Conservation (phyloP, 371 early-diverging fungal genomes). For the Mortierella sp. region DNA sequence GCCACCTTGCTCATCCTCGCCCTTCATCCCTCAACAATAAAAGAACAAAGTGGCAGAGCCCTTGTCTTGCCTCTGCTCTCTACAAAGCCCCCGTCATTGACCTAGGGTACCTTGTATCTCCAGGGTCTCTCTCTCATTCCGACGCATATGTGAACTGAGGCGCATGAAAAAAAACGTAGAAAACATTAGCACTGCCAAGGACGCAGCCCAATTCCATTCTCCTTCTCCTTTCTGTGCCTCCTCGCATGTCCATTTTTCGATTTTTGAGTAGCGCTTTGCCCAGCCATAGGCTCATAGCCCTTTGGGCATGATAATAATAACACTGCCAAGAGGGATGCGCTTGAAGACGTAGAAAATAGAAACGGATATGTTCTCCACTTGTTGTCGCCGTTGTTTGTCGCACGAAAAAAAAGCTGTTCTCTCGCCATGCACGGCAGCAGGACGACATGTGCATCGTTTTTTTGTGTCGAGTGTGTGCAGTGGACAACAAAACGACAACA, state of each 20-base stretch:
- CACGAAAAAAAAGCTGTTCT: neutral
- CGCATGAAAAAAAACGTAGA: neutral
- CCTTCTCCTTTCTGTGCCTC: neutral
- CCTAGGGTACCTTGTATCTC: neutral
- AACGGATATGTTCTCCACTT: neutral
- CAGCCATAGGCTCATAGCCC: neutral
- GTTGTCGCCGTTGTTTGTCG: neutral
- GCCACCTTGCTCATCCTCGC: neutral
- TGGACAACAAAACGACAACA: neutral
- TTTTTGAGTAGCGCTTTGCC: neutral
- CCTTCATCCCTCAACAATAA: neutral
- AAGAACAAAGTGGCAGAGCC: neutral
- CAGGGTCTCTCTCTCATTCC: neutral
- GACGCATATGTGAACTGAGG: neutral
- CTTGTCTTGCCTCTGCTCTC: neutral
- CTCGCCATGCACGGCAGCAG: neutral
- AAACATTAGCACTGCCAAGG: constrained; percentile 9
- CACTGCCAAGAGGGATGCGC: neutral
- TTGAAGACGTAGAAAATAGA: neutral
- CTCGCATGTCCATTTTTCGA: neutral
- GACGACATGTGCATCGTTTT: neutral
- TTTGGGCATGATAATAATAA: neutral
- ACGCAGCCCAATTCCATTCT: constrained; percentile 3
- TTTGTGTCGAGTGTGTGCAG: neutral
- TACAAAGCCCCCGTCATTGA: neutral